Evolutionary conservation across 768 basidiomycete genomes (phyloP).

Genomic region (Termitomyces sp.): DNA sequence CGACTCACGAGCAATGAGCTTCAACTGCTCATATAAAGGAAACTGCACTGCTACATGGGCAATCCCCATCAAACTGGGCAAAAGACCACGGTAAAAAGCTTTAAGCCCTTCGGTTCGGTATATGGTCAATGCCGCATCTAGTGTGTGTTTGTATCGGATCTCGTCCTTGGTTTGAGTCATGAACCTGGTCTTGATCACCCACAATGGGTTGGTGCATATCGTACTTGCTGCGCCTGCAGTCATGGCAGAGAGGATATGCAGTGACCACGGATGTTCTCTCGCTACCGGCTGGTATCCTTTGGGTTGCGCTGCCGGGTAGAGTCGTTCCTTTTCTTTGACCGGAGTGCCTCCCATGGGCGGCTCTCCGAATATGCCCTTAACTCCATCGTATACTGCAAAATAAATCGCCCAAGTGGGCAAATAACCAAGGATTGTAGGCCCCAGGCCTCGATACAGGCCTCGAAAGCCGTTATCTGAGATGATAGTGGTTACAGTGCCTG

Average conservation of each 20-base stretch:
- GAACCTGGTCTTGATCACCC: constrained; percentile 99
- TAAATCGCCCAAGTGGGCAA: constrained; percentile 99
- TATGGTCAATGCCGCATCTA: constrained; percentile 86
- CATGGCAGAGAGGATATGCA: constrained; percentile 96
- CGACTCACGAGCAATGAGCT: constrained; percentile 76
- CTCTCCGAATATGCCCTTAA: constrained; percentile 81
- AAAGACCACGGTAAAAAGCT: constrained; percentile 92
- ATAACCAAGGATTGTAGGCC: constrained; percentile 94
- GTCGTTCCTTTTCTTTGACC: constrained; percentile 31
- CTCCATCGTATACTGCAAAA: constrained; percentile 95
- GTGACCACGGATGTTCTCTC: constrained; percentile 78
- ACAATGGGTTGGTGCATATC: constrained; percentile 90
- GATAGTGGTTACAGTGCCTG: constrained; percentile 37
- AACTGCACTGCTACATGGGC: constrained; percentile 96
- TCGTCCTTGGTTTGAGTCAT: constrained; percentile 90
- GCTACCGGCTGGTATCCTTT: constrained; percentile 82
- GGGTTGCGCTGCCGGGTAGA: constrained; percentile 79
- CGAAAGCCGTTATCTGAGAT: constrained; percentile 69
- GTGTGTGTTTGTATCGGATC: constrained; percentile 79
- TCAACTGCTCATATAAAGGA: constrained; percentile 92
- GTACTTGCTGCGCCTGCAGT: constrained; percentile 91
- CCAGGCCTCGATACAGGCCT: constrained; percentile 94
- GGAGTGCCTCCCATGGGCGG: constrained; percentile 39
- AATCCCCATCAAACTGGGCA: constrained; percentile 92
- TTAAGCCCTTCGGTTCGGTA: constrained; percentile 82